These are phyloP conservation scores for Dispira parvispora DNA, from an alignment of 192 early-diverging fungal genomes.

Conservation along the genomic window DNA sequence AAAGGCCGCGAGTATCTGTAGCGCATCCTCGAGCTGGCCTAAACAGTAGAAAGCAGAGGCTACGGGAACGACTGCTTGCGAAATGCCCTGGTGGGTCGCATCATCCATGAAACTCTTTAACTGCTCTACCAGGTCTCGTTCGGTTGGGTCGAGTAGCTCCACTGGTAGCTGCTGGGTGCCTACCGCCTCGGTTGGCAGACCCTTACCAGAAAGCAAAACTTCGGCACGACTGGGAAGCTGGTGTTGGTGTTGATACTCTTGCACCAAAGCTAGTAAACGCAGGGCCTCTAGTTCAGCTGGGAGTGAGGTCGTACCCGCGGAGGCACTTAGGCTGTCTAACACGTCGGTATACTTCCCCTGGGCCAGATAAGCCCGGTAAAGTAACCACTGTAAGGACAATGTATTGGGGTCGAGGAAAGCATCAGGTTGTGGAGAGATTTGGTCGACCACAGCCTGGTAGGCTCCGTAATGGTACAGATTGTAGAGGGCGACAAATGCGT, in stretches of 20 bases:
- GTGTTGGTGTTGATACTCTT: constrained; percentile 16
- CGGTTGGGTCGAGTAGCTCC: constrained; percentile 13
- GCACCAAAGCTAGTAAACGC: constrained; percentile 40
- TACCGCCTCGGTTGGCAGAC: constrained; percentile 12
- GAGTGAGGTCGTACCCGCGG: constrained; percentile 14
- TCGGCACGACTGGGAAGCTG: neutral
- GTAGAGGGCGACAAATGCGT: constrained; percentile 44
- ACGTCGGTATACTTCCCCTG: constrained; percentile 55
- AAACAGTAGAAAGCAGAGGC: constrained; percentile 44
- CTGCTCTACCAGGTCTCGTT: constrained; percentile 29
- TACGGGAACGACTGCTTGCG: constrained; percentile 42
- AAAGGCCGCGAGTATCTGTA: constrained; percentile 43
- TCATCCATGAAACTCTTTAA: constrained; percentile 31
- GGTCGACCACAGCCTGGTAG: constrained; percentile 56
- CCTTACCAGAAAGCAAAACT: neutral
- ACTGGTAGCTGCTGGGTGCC: constrained; percentile 19
- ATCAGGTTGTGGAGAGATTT: constrained; percentile 27
- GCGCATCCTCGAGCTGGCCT: constrained; percentile 50
- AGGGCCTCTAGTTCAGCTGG: constrained; percentile 46
- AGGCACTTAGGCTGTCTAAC: constrained; percentile 38
- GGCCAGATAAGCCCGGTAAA: constrained; percentile 68
- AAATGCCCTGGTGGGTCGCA: constrained; percentile 26
- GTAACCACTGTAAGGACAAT: constrained; percentile 42
- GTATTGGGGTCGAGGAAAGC: constrained; percentile 15
- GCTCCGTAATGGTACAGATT: constrained; percentile 57